Conservation (phyloP, 768 basidiomycete species). For the Candolleomyces aberdarensis region DNA sequence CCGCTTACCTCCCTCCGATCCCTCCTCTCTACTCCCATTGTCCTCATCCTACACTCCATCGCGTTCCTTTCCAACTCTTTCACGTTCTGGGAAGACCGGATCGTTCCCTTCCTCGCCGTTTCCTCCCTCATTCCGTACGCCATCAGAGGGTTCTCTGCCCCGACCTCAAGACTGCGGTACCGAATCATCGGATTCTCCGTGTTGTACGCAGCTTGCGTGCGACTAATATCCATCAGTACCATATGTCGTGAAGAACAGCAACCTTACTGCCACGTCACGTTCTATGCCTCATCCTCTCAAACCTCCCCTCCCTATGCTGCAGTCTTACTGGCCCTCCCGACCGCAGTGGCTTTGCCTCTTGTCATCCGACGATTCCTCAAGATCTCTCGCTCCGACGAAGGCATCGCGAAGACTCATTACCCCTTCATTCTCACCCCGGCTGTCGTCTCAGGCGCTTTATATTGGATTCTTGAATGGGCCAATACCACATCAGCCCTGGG, state of each 20-base stretch:
- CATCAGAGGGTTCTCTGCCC: slow-evolving; percentile 48
- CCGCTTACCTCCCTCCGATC: slow-evolving; percentile 29
- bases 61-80: slow-evolving; percentile 93
- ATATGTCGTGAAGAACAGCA: slow-evolving; percentile 95
- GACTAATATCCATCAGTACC: slow-evolving; percentile 79
- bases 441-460: slow-evolving; percentile 55
- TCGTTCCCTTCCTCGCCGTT: slow-evolving; percentile 71
- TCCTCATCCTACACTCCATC: slow-evolving; percentile 65
- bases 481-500: slow-evolving; percentile 54
- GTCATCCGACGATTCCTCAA: slow-evolving; percentile 53
- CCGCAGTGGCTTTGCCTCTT: slow-evolving; percentile 54
- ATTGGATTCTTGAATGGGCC: slow-evolving; percentile 83
- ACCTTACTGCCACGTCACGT: slow-evolving; percentile 85
- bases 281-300: slow-evolving; percentile 72
- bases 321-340: slow-evolving; percentile 54
- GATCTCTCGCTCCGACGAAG: slow-evolving; percentile 72
- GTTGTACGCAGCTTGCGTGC: slow-evolving; percentile 62
- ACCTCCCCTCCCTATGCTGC: slow-evolving; percentile 63
- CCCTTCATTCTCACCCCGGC: slow-evolving; percentile 54
- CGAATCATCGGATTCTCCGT: slow-evolving; percentile 74
- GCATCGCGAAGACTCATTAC: slow-evolving; percentile 64
- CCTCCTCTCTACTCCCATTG: slow-evolving; percentile 34
- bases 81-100: slow-evolving; percentile 95
- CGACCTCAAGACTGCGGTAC: slow-evolving; percentile 57
- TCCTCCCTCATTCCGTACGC: slow-evolving; percentile 61